These are phyloP conservation scores for Mollisia scopiformis DNA, from an alignment of 2,329 filamentous ascomycete genomes.

Conservation along the genomic window DNA sequence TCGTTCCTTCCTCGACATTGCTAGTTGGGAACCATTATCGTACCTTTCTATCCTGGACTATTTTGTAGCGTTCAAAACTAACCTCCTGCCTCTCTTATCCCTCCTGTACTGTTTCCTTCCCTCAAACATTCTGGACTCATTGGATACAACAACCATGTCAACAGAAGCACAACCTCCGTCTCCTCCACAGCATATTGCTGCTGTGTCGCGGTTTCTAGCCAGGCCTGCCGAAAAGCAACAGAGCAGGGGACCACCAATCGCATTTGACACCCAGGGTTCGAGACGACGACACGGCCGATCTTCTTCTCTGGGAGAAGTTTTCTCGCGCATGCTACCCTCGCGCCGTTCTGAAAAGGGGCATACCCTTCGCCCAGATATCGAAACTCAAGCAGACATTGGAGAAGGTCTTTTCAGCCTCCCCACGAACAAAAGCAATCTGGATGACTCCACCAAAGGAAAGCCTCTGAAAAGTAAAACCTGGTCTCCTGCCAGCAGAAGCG, in stretches of 20 bases:
- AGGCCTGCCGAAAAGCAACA: not conserved
- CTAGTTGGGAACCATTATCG: not conserved
- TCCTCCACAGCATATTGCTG: not conserved
- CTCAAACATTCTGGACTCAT: not conserved
- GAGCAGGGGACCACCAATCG: constrained; percentile 1
- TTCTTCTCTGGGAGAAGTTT: constrained; percentile 14
- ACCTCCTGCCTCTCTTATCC: not conserved
- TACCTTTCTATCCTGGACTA: not conserved
- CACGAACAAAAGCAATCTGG: no score
- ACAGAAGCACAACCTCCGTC: constrained; percentile 1
- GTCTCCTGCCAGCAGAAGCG: not conserved
- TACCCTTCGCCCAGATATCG: constrained; percentile 9
- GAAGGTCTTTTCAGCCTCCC: no score
- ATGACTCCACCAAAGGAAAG: no score
- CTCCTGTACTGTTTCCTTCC: not conserved
- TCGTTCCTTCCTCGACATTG: not conserved
- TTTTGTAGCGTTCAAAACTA: not conserved
- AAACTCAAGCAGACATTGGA: no score
- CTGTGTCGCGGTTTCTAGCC: not conserved
- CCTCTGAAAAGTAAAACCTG: not conserved
- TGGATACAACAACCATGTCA: constrained; percentile 7
- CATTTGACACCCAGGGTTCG: constrained; percentile 2
- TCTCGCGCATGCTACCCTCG: constrained; percentile 20
- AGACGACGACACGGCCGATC: constrained; percentile 12
- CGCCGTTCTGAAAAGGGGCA: constrained; percentile 18